Conservation (phyloP, 352 stramenopile genomes). For the Globisporangium carolinianum region DNA sequence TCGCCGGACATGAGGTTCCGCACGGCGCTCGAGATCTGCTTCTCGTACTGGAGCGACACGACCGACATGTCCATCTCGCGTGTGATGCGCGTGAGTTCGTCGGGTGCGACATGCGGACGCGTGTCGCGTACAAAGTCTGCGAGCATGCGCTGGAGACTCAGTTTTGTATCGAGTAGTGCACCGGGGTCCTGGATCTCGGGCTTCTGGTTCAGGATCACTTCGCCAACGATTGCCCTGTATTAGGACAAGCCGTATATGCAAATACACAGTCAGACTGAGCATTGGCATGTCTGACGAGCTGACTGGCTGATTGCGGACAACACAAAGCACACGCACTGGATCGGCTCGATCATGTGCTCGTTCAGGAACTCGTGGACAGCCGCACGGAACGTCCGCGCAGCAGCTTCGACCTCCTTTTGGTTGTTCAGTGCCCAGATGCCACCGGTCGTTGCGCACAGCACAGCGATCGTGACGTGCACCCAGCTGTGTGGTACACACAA, state of each 20-base stretch:
- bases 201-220: conserved; percentile 83
- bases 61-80: conserved; percentile 70
- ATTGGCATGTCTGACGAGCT: background rate
- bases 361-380: conserved; percentile 63
- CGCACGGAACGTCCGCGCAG: conserved; percentile 26
- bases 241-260: background rate
- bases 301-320: no score
- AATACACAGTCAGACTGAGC: background rate
- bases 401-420: conserved; percentile 54
- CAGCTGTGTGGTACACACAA: conserved; percentile 21
- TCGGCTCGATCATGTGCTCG: conserved; percentile 74
- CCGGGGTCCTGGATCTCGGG: conserved; percentile 73
- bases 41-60: conserved; percentile 67
- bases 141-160: conserved; percentile 80
- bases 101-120: conserved; percentile 34
- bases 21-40: conserved; percentile 51
- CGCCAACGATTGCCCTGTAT: conserved; percentile 55
- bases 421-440: conserved; percentile 60
- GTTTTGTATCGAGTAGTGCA: conserved; percentile 70
- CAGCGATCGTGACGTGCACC: conserved; percentile 53
- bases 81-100: conserved; percentile 46
- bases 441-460: conserved; percentile 45
- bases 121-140: conserved; percentile 73
- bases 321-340: conserved; percentile 28
- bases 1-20: conserved; percentile 79